Evolutionary conservation across 805 yeast genomes (phyloP).

Genomic region (Candida schatavii): DNA sequence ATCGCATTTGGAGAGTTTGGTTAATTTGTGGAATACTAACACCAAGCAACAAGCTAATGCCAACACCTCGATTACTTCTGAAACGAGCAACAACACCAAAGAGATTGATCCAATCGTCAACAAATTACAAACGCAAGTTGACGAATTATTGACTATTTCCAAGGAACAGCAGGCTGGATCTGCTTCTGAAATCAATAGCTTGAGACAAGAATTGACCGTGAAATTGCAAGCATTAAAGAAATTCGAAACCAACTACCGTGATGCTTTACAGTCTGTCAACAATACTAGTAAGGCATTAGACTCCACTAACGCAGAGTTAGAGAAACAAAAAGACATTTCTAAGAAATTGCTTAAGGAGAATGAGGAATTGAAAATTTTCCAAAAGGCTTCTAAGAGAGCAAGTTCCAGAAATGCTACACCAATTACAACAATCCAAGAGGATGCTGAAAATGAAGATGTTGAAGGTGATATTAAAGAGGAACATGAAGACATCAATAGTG

Average conservation of each 20-base stretch:
- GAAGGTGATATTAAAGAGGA: slow-evolving; percentile 16
- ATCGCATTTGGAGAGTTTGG: slow-evolving; percentile 33
- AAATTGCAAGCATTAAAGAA: slow-evolving; percentile 28
- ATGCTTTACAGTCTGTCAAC: slow-evolving; percentile 67
- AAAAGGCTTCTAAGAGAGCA: slow-evolving; percentile 39
- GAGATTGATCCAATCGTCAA: slow-evolving; percentile 23
- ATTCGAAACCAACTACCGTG: slow-evolving; percentile 65
- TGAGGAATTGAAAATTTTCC: slow-evolving; percentile 60
- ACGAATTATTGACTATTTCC: slow-evolving; percentile 49
- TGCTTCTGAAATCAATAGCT: slow-evolving; percentile 27
- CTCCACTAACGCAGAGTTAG: slow-evolving; percentile 68
- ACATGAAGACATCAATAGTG: slow-evolving; percentile 30
- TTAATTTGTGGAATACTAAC: slow-evolving; percentile 26
- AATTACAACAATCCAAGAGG: slow-evolving; percentile 10
- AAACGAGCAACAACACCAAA: slow-evolving; percentile 1
- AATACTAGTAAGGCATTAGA: slow-evolving; percentile 75
- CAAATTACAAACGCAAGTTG: slow-evolving; percentile 54
- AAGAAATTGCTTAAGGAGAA: slow-evolving; percentile 60
- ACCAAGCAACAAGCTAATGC: slow-evolving; percentile 6
- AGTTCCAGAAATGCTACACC: slow-evolving; percentile 29
- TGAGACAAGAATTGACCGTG: slow-evolving; percentile 30
- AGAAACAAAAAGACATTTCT: slow-evolving; percentile 54
- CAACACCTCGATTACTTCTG: background rate
- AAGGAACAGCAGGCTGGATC: slow-evolving; percentile 40
- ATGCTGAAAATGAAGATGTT: slow-evolving; percentile 18